Conservation (phyloP, 2,329 filamentous ascomycete genomes). For the Elsinoe fawcettii region DNA sequence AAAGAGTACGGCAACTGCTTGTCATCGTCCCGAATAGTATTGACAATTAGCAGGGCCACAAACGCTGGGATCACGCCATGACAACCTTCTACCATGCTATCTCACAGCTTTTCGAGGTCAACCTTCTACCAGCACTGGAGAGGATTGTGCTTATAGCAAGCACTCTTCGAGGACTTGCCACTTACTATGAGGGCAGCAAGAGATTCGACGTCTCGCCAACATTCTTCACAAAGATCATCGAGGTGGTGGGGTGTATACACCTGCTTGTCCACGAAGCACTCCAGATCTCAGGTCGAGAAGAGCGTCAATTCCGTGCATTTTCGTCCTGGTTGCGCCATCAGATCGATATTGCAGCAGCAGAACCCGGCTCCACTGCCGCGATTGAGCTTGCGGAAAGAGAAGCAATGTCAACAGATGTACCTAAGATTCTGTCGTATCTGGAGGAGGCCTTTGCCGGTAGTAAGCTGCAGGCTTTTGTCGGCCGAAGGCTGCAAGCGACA, state of each 20-base stretch:
- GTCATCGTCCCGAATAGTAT: background rate
- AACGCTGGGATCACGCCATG: constrained; percentile 89
- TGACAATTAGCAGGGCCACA: constrained; percentile 60
- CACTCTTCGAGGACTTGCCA: constrained; percentile 73
- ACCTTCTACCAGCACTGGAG: constrained; percentile 80
- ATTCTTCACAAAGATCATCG: constrained; percentile 43
- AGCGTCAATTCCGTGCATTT: constrained; percentile 69
- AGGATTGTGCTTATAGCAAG: constrained; percentile 73
- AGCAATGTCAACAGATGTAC: constrained; percentile 61
- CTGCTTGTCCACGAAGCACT: constrained; percentile 68
- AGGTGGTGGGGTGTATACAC: constrained; percentile 66
- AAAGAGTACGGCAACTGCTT: constrained; percentile 52
- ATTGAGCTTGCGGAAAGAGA: constrained; percentile 74
- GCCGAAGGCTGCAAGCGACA: background rate
- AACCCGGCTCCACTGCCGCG: constrained; percentile 48
- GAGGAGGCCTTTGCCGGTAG: constrained; percentile 60
- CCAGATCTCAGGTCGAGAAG: constrained; percentile 63
- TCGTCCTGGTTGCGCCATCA: constrained; percentile 76
- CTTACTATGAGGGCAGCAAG: constrained; percentile 62
- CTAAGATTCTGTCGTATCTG: constrained; percentile 69
- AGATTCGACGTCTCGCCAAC: constrained; percentile 45
- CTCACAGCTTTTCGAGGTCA: constrained; percentile 71
- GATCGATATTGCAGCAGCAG: constrained; percentile 66
- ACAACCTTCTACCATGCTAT: constrained; percentile 69
- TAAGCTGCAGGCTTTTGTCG: constrained; percentile 40